phyloP scores from a whole-genome alignment of 805 yeast genomes.

The Candida michaelii region DNA sequence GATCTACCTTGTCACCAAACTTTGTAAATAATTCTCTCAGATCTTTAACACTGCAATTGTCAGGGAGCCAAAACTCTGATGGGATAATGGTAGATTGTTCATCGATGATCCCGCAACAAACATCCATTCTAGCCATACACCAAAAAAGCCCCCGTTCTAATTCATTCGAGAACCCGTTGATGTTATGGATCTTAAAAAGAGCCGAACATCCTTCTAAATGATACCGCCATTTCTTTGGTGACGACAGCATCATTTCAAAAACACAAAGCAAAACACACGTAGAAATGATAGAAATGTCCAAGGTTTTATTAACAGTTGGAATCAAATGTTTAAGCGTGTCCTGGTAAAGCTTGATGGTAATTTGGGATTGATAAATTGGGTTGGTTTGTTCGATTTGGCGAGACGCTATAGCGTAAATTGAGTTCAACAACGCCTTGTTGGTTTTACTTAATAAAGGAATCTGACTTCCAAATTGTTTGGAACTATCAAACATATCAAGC shows the following conservation, averaged over 20 bases:
- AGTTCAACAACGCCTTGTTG: constrained; percentile 19
- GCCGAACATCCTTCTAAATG: constrained; percentile 38
- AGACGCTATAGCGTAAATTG: constrained; percentile 33
- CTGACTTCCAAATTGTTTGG: constrained; percentile 31
- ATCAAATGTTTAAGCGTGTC: constrained; percentile 31
- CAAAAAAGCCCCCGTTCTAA: constrained; percentile 43
- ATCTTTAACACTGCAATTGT: constrained; percentile 19
- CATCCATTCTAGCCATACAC: constrained; percentile 45
- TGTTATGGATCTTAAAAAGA: constrained; percentile 33
- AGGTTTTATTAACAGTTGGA: constrained; percentile 30
- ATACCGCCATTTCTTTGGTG: constrained; percentile 38
- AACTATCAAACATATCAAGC: constrained; percentile 38
- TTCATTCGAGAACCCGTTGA: constrained; percentile 34
- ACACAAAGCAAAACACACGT: constrained; percentile 43
- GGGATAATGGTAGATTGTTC: constrained; percentile 37
- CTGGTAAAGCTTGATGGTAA: constrained; percentile 30
- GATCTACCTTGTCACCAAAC: constrained; percentile 24
- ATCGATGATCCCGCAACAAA: constrained; percentile 35
- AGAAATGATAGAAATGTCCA: constrained; percentile 27
- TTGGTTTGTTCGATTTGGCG: constrained; percentile 30
- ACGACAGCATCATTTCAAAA: constrained; percentile 42
- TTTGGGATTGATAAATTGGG: constrained; percentile 21
- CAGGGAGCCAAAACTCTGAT: constrained; percentile 34
- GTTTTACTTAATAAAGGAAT: constrained; percentile 14
- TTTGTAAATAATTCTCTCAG: constrained; percentile 22